Evolutionary conservation across 1,284 basidiomycete species (phyloP).

Genomic region (Tetrapyrgos nigripes): DNA sequence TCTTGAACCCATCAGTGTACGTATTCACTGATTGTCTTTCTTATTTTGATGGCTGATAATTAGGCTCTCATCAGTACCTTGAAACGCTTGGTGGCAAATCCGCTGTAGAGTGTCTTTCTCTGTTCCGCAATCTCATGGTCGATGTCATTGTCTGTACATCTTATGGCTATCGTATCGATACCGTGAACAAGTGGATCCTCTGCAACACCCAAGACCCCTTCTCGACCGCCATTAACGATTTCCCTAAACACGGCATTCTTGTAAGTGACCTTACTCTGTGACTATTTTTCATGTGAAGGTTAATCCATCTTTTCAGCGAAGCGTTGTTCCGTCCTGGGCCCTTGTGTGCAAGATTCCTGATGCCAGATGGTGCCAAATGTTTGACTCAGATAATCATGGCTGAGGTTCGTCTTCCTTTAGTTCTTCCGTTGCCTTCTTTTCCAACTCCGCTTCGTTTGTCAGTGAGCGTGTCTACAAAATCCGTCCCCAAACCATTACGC

Average conservation of each 20-base stretch:
- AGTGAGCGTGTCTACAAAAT: constrained; percentile 72
- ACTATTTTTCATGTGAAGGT: constrained; percentile 1
- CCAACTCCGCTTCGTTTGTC: constrained; percentile 58
- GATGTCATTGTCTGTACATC: constrained; percentile 70
- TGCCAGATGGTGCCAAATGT: constrained; percentile 68
- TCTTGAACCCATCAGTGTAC: constrained; percentile 61
- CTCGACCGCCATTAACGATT: constrained; percentile 74
- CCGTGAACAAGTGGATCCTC: constrained; percentile 65
- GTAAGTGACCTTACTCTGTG: constrained; percentile 36
- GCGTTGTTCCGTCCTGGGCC: constrained; percentile 67
- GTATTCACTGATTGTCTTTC: constrained; percentile 22
- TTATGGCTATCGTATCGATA: constrained; percentile 71
- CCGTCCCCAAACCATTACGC: constrained; percentile 65
- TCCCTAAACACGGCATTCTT: constrained; percentile 76
- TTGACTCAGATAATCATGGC: constrained; percentile 80
- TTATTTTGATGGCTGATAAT: constrained; percentile 1
- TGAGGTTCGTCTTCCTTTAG: constrained; percentile 53
- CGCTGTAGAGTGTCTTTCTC: constrained; percentile 66
- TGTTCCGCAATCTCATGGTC: constrained; percentile 78
- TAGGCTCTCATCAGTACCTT: constrained; percentile 48
- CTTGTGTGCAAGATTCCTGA: constrained; percentile 71
- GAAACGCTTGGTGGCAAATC: constrained; percentile 58
- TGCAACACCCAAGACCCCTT: constrained; percentile 66
- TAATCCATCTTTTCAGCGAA: constrained; percentile 51
- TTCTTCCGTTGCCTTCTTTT: background rate